These are phyloP conservation scores for Thymus quinquecostatus DNA, from an alignment of 257 asterid genomes.

Conservation along the genomic window DNA sequence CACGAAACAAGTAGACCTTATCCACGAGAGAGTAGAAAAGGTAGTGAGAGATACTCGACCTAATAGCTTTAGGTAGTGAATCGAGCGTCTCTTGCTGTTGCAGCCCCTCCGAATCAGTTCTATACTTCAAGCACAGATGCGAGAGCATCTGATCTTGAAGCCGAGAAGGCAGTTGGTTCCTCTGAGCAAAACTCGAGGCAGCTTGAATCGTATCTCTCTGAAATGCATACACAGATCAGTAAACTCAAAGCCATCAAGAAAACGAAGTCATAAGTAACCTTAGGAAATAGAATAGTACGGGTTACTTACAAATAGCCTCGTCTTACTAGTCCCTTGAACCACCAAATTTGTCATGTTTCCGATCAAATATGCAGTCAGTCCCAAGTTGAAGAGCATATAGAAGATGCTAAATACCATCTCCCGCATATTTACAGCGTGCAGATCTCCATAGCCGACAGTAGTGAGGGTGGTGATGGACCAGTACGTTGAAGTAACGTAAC, in stretches of 20 bases:
- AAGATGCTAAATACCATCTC: constrained; percentile 49
- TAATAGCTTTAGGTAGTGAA: constrained; percentile 59
- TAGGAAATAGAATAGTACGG: background rate
- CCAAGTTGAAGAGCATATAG: constrained; percentile 58
- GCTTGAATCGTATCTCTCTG: constrained; percentile 65
- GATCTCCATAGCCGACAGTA: constrained; percentile 65
- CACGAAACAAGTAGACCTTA: constrained; percentile 59
- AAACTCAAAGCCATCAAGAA: background rate
- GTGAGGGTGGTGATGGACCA: constrained; percentile 65
- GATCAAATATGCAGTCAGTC: constrained; percentile 52
- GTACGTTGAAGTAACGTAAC: constrained; percentile 57
- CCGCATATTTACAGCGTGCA: constrained; percentile 49
- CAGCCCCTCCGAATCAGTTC: constrained; percentile 62
- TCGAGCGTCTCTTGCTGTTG: constrained; percentile 63
- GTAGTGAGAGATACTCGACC: constrained; percentile 51
- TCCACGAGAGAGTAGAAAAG: constrained; percentile 57
- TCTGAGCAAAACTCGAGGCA: constrained; percentile 56
- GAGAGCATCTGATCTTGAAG: constrained; percentile 69
- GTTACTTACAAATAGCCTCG: constrained; percentile 54
- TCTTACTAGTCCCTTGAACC: constrained; percentile 60
- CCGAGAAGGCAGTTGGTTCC: constrained; percentile 56
- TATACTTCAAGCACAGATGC: constrained; percentile 54
- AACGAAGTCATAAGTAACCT: background rate
- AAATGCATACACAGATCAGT: background rate
- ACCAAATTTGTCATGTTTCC: constrained; percentile 68